These are phyloP conservation scores for Diaporthe vaccinii DNA, from an alignment of 2,329 filamentous ascomycete genomes.

Conservation along the genomic window DNA sequence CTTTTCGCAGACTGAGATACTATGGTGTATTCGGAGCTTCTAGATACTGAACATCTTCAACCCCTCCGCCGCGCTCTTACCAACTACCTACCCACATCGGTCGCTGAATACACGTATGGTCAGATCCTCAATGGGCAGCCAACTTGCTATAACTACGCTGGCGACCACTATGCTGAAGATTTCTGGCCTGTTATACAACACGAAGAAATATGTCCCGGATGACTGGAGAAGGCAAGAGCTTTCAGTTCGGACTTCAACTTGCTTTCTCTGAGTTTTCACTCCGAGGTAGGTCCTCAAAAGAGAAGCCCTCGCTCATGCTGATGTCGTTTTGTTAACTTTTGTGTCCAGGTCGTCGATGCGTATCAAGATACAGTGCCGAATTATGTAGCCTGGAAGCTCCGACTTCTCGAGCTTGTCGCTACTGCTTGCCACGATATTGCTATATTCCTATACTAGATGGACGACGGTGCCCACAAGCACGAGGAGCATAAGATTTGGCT, in stretches of 20 bases:
- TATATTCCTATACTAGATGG: not conserved
- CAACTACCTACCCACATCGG: not conserved
- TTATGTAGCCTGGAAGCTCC: not conserved
- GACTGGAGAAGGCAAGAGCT: not conserved
- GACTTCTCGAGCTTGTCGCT: not conserved
- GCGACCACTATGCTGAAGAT: not conserved
- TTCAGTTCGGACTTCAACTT: not conserved
- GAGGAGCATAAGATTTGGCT: not conserved
- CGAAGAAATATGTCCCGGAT: not conserved
- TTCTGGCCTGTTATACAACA: not conserved
- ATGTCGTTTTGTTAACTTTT: no score
- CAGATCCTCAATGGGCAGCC: not conserved
- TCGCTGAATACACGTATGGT: not conserved
- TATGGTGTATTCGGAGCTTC: not conserved
- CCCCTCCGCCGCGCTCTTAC: not conserved
- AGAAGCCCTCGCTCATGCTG: no score
- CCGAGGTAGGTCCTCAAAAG: no score
- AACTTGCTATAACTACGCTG: not conserved
- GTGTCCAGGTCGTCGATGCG: no score
- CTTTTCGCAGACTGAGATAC: not conserved
- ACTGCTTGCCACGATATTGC: constrained; percentile 1
- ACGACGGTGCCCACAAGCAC: not conserved
- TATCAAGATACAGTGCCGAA: not conserved
- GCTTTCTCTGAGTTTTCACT: not conserved
- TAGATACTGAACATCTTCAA: not conserved